Conservation (phyloP, 352 stramenopile species). For the Peronospora belbahrii region DNA sequence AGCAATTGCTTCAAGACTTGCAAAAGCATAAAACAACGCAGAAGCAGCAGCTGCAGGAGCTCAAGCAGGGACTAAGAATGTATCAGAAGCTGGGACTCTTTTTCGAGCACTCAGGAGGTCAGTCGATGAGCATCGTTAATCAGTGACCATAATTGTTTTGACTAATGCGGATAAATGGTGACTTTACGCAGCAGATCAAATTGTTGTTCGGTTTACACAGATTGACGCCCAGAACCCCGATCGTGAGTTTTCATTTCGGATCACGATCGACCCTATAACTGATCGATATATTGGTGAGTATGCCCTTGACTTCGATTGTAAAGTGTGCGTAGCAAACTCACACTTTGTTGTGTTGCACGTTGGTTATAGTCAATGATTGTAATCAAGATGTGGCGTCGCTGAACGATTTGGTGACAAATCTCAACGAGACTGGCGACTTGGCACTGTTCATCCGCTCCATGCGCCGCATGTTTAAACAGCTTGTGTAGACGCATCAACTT, state of each 20-base stretch:
- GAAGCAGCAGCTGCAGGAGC: slow-evolving; percentile 47
- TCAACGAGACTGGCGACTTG: slow-evolving; percentile 63
- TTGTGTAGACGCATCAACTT: slow-evolving; percentile 26
- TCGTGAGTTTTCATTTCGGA: slow-evolving; percentile 65
- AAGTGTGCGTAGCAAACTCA: not conserved
- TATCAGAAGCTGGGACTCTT: slow-evolving; percentile 64
- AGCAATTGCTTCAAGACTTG: slow-evolving; percentile 36
- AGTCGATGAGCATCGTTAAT: not conserved
- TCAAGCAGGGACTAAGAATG: slow-evolving; percentile 51
- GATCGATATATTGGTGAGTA: slow-evolving; percentile 54
- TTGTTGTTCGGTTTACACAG: slow-evolving; percentile 62
- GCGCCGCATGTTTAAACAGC: slow-evolving; percentile 66
- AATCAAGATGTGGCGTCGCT: slow-evolving; percentile 41
- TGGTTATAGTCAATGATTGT: slow-evolving; percentile 53
- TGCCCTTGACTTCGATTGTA: not conserved
- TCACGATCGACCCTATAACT: slow-evolving; percentile 51
- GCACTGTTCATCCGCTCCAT: slow-evolving; percentile 72
- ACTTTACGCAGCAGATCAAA: slow-evolving; percentile 36
- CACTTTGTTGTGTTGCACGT: slow-evolving; percentile 1
- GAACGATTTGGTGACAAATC: slow-evolving; percentile 40
- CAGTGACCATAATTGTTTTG: not conserved
- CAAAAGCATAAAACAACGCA: slow-evolving; percentile 35
- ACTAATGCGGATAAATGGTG: not conserved
- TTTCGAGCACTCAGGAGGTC: slow-evolving; percentile 59
- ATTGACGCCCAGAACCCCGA: slow-evolving; percentile 46